Percentiles rank a stretch among this genome's conserved stretches.
These are phyloP conservation scores for Cladosporium colombiae DNA, from an alignment of 2,329 filamentous ascomycete species.

Conservation along the genomic window DNA sequence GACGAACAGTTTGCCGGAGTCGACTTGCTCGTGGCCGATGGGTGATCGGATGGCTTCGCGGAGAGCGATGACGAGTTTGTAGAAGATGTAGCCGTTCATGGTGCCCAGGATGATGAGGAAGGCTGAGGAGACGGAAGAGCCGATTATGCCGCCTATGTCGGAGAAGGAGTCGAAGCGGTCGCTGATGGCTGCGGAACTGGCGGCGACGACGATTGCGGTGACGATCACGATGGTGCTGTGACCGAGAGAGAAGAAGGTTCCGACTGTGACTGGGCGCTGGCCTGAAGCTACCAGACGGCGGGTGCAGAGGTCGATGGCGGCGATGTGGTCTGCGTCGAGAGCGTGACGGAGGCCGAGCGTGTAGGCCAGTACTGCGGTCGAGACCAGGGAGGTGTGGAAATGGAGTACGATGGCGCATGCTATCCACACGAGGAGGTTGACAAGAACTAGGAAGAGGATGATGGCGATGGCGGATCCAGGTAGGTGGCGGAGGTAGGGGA, in stretches of 20 bases:
- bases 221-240: conserved; percentile 92
- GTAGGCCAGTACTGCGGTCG: conserved; percentile 81
- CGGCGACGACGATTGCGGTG: conserved; percentile 88
- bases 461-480: conserved; percentile 60
- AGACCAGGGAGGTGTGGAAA: conserved; percentile 60
- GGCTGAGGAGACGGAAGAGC: conserved; percentile 79
- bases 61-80: conserved; percentile 71
- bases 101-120: conserved; percentile 80
- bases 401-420: conserved; percentile 57
- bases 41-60: conserved; percentile 56
- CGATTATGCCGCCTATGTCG: conserved; percentile 81
- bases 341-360: conserved; percentile 89
- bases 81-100: conserved; percentile 84
- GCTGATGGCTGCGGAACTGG: conserved; percentile 80
- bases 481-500: conserved; percentile 58
- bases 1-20: conserved; percentile 58
- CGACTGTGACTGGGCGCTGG: conserved; percentile 84
- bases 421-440: conserved; percentile 61
- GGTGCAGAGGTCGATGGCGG: conserved; percentile 93
- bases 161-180: conserved; percentile 79
- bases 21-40: conserved; percentile 41
- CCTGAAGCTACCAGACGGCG: conserved; percentile 82
- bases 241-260: conserved; percentile 90
- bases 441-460: conserved; percentile 53
- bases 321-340: conserved; percentile 94